These are phyloP conservation scores for Phytophthora quininea DNA, from an alignment of 352 stramenopile species.

Conservation along the genomic window DNA sequence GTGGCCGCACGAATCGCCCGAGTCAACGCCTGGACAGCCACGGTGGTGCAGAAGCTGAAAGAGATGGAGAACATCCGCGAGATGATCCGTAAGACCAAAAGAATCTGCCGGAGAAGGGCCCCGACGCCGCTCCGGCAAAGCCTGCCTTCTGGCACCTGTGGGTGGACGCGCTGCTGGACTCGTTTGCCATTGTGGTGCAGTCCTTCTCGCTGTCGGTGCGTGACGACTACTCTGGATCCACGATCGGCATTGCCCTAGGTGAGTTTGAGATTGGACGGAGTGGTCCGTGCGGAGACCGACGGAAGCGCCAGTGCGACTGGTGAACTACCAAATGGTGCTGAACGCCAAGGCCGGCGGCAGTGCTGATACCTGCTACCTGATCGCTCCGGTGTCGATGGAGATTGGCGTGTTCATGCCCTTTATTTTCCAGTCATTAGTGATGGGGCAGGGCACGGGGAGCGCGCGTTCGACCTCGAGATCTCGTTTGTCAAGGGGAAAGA, in stretches of 20 bases:
- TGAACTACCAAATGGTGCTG: conserved; percentile 75
- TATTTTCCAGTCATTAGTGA: conserved; percentile 69
- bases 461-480: conserved; percentile 61
- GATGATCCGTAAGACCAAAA: conserved; percentile 40
- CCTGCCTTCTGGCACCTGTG: conserved; percentile 63
- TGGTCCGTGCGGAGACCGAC: conserved; percentile 28
- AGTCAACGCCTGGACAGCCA: conserved; percentile 62
- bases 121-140: conserved; percentile 17
- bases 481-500: conserved; percentile 38
- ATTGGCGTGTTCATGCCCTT: conserved; percentile 68
- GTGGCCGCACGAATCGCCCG: conserved; percentile 51
- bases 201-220: conserved; percentile 60
- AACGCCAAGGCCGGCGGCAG: conserved; percentile 48
- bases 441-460: conserved; percentile 44
- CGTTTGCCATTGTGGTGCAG: conserved; percentile 61
- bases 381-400: conserved; percentile 59
- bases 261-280: conserved; percentile 64
- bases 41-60: conserved; percentile 70
- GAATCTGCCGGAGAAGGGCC: conserved; percentile 10
- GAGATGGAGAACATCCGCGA: conserved; percentile 48
- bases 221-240: conserved; percentile 60
- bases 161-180: conserved; percentile 75
- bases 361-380: conserved; percentile 49
- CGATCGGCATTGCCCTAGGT: conserved; percentile 64
- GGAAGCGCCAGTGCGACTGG: conserved; percentile 59